phyloP scores from a whole-genome alignment of 768 basidiomycete species.

The Astraeus odoratus region DNA sequence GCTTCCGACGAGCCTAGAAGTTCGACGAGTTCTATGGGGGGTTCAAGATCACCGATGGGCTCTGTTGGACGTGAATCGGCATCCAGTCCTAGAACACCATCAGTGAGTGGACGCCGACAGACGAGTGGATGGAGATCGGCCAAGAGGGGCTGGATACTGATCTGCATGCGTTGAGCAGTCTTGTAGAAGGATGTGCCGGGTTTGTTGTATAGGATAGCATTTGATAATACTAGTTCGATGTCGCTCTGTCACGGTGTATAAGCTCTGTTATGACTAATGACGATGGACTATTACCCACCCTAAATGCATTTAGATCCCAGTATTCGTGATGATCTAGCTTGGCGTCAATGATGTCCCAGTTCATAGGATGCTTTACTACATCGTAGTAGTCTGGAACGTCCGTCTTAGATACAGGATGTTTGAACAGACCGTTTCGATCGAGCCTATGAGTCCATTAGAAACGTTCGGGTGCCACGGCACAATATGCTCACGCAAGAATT shows the following conservation, averaged over 20 bases:
- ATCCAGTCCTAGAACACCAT: neutral
- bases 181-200: slow-evolving; percentile 65
- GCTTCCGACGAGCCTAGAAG: slow-evolving; percentile 47
- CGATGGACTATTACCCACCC: slow-evolving; percentile 34
- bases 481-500: slow-evolving; percentile 55
- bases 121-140: slow-evolving; percentile 18
- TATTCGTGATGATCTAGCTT: slow-evolving; percentile 84
- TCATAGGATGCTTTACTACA: slow-evolving; percentile 82
- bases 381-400: slow-evolving; percentile 91
- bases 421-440: slow-evolving; percentile 73
- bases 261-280: neutral
- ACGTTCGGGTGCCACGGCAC: neutral
- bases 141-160: slow-evolving; percentile 31
- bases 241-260: slow-evolving; percentile 48
- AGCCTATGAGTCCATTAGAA: slow-evolving; percentile 37
- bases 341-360: slow-evolving; percentile 72
- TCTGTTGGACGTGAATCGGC: slow-evolving; percentile 1
- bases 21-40: slow-evolving; percentile 49
- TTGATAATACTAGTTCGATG: slow-evolving; percentile 74
- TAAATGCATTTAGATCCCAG: slow-evolving; percentile 68
- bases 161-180: slow-evolving; percentile 58
- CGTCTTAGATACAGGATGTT: slow-evolving; percentile 68
- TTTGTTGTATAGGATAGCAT: slow-evolving; percentile 84
- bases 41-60: slow-evolving; percentile 67
- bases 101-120: slow-evolving; percentile 9